Conservation (phyloP, 2,329 filamentous ascomycete species). For the Clonostachys rhizophaga region DNA sequence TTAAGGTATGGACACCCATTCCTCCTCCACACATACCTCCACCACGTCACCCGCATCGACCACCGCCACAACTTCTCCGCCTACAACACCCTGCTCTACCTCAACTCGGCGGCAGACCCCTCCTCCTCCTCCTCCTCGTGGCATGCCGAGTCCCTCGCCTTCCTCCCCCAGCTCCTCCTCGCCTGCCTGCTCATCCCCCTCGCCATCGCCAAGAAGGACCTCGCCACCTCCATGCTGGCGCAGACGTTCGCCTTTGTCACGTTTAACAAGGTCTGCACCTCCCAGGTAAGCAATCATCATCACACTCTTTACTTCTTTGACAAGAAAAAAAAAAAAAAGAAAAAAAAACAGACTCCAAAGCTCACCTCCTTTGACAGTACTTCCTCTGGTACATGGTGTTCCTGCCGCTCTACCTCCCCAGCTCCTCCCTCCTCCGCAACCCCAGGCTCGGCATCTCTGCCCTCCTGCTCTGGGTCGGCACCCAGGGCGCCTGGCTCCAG, state of each 20-base stretch:
- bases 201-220: constrained; percentile 71
- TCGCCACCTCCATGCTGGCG: constrained; percentile 81
- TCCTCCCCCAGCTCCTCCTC: constrained; percentile 81
- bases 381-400: constrained; percentile 98
- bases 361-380: constrained; percentile 46
- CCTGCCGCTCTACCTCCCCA: constrained; percentile 83
- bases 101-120: constrained; percentile 60
- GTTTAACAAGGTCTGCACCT: constrained; percentile 99
- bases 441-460: constrained; percentile 60
- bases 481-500: constrained; percentile 73
- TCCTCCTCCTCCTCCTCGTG: constrained; percentile 19
- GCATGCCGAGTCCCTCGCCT: constrained; percentile 74
- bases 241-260: constrained; percentile 97
- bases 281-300: constrained; percentile 60
- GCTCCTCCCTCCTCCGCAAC: constrained; percentile 63
- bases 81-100: constrained; percentile 88
- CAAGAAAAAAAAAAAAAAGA: no score
- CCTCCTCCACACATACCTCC: constrained; percentile 83
- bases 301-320: not conserved
- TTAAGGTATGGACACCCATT: constrained; percentile 73
- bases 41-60: constrained; percentile 89
- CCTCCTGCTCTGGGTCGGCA: constrained; percentile 66
- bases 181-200: constrained; percentile 74
- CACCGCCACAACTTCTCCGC: constrained; percentile 98
- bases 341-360: not conserved